Conservation (phyloP, 2,329 filamentous ascomycete species). For the Penicillium sclerotiorum region DNA sequence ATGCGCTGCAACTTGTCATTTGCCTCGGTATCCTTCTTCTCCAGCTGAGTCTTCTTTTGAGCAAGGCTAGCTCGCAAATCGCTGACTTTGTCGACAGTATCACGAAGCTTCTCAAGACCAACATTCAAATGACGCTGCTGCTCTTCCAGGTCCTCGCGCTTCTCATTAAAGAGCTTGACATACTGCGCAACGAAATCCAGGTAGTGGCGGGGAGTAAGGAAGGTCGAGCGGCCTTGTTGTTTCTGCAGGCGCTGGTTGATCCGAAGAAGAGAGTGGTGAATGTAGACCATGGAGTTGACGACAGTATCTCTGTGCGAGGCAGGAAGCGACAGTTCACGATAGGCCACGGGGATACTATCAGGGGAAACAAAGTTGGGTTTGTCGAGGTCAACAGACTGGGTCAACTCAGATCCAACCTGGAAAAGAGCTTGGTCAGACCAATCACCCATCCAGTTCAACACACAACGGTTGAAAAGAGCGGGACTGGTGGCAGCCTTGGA, state of each 20-base stretch:
- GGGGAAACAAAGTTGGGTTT: constrained; percentile 81
- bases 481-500: constrained; percentile 98
- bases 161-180: constrained; percentile 95
- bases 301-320: constrained; percentile 89
- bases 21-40: constrained; percentile 91
- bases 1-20: constrained; percentile 97
- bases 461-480: constrained; percentile 97
- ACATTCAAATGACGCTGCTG: constrained; percentile 98
- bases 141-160: constrained; percentile 96
- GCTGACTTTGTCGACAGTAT: constrained; percentile 95
- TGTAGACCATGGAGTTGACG: constrained; percentile 98
- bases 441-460: constrained; percentile 99
- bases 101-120: constrained; percentile 92
- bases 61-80: constrained; percentile 88
- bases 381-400: constrained; percentile 93
- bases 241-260: constrained; percentile 88
- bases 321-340: constrained; percentile 79
- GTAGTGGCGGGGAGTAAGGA: constrained; percentile 94
- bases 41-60: constrained; percentile 90
- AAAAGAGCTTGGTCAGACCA: constrained; percentile 99
- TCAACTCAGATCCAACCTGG: constrained; percentile 95
- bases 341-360: constrained; percentile 90
- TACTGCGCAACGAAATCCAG: constrained; percentile 98
- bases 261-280: constrained; percentile 88
- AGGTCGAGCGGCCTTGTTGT: constrained; percentile 90